Evolutionary conservation across 164 flowering plant species (phyloP).

Genomic region (Kingdonia uniflora): DNA sequence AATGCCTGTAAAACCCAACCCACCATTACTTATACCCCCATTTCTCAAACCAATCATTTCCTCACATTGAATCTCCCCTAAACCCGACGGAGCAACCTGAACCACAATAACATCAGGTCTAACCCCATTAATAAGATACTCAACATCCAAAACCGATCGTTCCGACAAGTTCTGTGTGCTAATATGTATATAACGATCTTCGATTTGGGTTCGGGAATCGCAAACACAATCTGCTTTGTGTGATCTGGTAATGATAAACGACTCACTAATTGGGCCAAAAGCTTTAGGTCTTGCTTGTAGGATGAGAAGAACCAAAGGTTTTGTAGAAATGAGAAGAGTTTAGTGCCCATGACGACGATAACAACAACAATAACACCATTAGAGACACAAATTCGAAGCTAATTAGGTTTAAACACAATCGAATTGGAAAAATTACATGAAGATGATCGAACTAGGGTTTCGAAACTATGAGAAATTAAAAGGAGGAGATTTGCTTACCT

Average conservation of each 20-base stretch:
- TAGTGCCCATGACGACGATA: no score
- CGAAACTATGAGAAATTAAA: no score
- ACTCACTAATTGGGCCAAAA: slow-evolving; percentile 38
- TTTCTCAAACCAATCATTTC: slow-evolving; percentile 6
- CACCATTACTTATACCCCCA: neutral
- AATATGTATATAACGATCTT: slow-evolving; percentile 54
- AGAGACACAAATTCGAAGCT: no score
- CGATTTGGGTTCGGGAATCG: slow-evolving; percentile 49
- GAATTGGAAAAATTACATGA: no score
- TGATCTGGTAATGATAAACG: slow-evolving; percentile 53
- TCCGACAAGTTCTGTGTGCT: slow-evolving; percentile 71
- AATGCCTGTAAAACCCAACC: slow-evolving; percentile 60
- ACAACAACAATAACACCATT: no score
- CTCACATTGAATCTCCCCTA: slow-evolving; percentile 14
- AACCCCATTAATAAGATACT: slow-evolving; percentile 47
- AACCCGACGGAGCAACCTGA: slow-evolving; percentile 30
- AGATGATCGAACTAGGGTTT: no score
- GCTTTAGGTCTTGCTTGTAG: slow-evolving; percentile 38
- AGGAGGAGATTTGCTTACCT: no score
- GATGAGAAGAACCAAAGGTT: slow-evolving; percentile 62
- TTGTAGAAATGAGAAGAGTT: slow-evolving; percentile 22
- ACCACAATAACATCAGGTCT: slow-evolving; percentile 70
- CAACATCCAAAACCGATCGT: slow-evolving; percentile 61
- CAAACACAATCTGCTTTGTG: slow-evolving; percentile 68
- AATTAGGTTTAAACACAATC: no score